These are phyloP conservation scores for Calamus simplicifolius DNA, from an alignment of 176 grass and related monocot species.

Conservation along the genomic window DNA sequence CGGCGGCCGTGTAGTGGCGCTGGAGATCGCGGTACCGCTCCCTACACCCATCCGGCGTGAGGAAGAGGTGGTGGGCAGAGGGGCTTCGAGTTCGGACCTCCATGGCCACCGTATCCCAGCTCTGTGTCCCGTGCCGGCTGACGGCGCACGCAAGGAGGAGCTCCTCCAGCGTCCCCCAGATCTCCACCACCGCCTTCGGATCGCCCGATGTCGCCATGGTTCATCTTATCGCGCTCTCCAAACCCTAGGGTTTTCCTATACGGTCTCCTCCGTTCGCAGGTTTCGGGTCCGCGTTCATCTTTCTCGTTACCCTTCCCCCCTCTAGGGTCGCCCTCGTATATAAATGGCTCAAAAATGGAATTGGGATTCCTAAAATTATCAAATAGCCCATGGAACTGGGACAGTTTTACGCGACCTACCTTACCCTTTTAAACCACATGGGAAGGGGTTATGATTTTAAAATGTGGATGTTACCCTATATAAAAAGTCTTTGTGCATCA, in stretches of 20 bases:
- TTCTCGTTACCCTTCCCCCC: too few species aligned
- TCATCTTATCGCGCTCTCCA: not conserved
- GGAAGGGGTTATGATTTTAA: too few species aligned
- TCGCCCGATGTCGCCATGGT: conserved; percentile 46
- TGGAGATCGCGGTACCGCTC: conserved; percentile 39
- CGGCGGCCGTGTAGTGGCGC: conserved; percentile 41
- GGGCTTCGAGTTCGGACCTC: conserved; percentile 50
- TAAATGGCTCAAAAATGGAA: too few species aligned
- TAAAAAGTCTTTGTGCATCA: too few species aligned
- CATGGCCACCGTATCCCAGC: conserved; percentile 67
- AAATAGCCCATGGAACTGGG: too few species aligned
- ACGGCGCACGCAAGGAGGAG: conserved; percentile 67
- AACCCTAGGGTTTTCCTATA: conserved; percentile 36
- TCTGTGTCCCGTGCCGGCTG: conserved; percentile 49
- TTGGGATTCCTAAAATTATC: too few species aligned
- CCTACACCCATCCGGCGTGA: conserved; percentile 44
- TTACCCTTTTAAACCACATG: too few species aligned
- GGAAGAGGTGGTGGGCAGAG: conserved; percentile 3
- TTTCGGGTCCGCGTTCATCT: too few species aligned
- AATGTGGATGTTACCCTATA: too few species aligned
- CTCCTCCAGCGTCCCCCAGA: conserved; percentile 91
- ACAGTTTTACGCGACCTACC: too few species aligned
- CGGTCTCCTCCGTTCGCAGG: not conserved
- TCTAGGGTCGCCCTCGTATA: too few species aligned
- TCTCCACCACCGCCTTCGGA: conserved; percentile 33